A percentile compares a stretch with the other conserved stretches of the same genome.
phyloP scores from a whole-genome alignment of 1,139 yeast genomes.

The Geotrichum candidum region DNA sequence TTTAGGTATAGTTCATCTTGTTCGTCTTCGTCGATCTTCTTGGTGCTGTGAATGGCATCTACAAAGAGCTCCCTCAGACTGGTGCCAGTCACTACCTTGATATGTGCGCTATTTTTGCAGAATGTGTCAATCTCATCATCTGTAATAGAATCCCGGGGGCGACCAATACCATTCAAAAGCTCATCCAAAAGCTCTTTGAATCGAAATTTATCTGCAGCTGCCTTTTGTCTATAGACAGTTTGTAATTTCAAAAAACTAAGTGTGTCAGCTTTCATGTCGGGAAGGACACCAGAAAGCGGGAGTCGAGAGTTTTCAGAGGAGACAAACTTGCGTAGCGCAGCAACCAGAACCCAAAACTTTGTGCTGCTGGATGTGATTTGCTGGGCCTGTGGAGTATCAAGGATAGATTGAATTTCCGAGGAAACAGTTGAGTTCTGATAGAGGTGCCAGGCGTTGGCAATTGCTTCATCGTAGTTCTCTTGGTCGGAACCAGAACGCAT shows the following conservation, averaged over 20 bases:
- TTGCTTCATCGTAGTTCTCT: slow-evolving; percentile 69
- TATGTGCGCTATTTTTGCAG: slow-evolving; percentile 50
- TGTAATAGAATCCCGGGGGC: slow-evolving; percentile 30
- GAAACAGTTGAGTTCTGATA: slow-evolving; percentile 34
- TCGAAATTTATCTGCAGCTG: slow-evolving; percentile 43
- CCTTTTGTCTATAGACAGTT: slow-evolving; percentile 49
- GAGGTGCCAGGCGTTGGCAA: slow-evolving; percentile 52
- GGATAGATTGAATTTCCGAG: slow-evolving; percentile 28
- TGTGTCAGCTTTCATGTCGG: slow-evolving; percentile 87
- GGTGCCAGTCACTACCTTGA: slow-evolving; percentile 35
- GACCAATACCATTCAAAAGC: slow-evolving; percentile 30
- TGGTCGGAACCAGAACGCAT: slow-evolving; percentile 39
- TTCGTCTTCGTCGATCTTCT: background rate
- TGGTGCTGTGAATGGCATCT: slow-evolving; percentile 1
- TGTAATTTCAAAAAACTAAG: slow-evolving; percentile 54
- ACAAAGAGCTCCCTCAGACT: slow-evolving; percentile 7
- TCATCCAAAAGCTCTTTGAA: slow-evolving; percentile 38
- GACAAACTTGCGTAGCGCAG: slow-evolving; percentile 52
- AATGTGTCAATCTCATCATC: slow-evolving; percentile 45
- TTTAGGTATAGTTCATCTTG: background rate
- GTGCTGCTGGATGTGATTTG: slow-evolving; percentile 18
- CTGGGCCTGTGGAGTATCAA: slow-evolving; percentile 21
- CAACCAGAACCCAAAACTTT: slow-evolving; percentile 57
- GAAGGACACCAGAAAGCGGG: slow-evolving; percentile 71
- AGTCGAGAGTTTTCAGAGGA: slow-evolving; percentile 32